A percentile compares a stretch with the other conserved stretches of the same genome.
These are phyloP conservation scores for Arthrobotrys entomopaga DNA, from an alignment of 2,329 filamentous ascomycete species.

Conservation along the genomic window DNA sequence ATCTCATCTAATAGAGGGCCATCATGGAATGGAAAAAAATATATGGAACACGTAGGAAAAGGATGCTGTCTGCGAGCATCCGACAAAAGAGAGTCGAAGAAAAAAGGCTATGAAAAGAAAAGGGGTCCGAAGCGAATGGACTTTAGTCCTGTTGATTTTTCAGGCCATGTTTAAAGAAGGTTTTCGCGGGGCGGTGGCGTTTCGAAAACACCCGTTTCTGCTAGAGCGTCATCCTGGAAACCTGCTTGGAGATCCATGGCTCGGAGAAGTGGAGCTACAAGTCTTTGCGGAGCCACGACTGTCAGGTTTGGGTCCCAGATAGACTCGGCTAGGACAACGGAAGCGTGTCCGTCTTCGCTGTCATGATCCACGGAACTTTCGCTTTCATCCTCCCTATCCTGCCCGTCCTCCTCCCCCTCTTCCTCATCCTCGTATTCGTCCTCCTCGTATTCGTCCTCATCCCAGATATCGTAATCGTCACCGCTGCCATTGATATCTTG, in stretches of 20 bases:
- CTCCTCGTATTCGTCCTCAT: background rate
- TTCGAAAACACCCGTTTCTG: conserved; percentile 1
- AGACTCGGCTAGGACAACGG: conserved; percentile 14
- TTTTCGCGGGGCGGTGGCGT: conserved; percentile 1
- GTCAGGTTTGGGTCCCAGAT: conserved; percentile 27
- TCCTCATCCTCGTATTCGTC: background rate
- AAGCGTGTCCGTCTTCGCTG: conserved; percentile 4
- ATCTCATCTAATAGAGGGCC: too few species aligned
- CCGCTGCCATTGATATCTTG: too few species aligned
- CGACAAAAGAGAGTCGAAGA: too few species aligned
- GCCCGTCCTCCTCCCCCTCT: background rate
- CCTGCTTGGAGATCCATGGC: background rate
- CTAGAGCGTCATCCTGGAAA: background rate
- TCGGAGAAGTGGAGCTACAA: background rate
- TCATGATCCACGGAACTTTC: background rate
- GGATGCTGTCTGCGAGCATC: too few species aligned
- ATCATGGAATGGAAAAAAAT: too few species aligned
- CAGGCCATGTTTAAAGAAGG: too few species aligned
- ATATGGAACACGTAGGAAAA: too few species aligned
- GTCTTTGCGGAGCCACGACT: background rate
- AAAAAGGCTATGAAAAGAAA: too few species aligned
- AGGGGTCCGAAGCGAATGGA: too few species aligned
- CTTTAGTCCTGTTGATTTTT: too few species aligned
- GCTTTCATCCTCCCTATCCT: conserved; percentile 1
- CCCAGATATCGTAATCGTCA: too few species aligned